These are phyloP conservation scores for Penicillium sp. DNA, from an alignment of 2,329 filamentous ascomycete genomes.

Conservation along the genomic window DNA sequence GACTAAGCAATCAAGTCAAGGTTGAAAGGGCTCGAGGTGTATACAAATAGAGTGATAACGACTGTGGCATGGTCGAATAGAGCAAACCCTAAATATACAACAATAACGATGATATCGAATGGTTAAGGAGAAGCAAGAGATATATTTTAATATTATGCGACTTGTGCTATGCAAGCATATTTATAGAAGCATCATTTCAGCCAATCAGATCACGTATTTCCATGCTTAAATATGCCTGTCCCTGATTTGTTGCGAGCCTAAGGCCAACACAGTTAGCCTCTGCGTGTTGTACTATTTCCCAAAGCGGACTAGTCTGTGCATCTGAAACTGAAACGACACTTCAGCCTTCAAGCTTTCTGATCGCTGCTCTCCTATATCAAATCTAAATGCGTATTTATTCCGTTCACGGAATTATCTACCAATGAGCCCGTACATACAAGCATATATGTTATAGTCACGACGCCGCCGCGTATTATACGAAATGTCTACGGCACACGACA, in stretches of 20 bases:
- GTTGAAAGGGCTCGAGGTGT: no score
- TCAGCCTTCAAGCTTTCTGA: not conserved
- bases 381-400: not conserved
- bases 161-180: no score
- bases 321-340: not conserved
- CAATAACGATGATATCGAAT: no score
- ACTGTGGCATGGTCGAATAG: no score
- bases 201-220: not conserved
- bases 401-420: not conserved
- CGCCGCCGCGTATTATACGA: not conserved
- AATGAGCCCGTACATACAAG: not conserved
- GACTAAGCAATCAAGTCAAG: no score
- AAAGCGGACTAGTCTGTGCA: not conserved
- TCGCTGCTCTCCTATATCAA: not conserved
- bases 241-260: not conserved
- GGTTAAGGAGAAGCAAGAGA: no score
- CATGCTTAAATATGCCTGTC: not conserved
- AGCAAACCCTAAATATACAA: no score
- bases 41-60: no score
- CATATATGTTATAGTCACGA: not conserved
- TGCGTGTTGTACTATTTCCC: not conserved
- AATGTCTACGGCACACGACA: constrained; percentile 12
- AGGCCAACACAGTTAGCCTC: not conserved
- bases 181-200: no score
- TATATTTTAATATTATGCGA: no score